A percentile compares a stretch with the other conserved stretches of the same genome.
phyloP scores from a whole-genome alignment of 805 yeast species.

The Nakazawaea ernobii region DNA sequence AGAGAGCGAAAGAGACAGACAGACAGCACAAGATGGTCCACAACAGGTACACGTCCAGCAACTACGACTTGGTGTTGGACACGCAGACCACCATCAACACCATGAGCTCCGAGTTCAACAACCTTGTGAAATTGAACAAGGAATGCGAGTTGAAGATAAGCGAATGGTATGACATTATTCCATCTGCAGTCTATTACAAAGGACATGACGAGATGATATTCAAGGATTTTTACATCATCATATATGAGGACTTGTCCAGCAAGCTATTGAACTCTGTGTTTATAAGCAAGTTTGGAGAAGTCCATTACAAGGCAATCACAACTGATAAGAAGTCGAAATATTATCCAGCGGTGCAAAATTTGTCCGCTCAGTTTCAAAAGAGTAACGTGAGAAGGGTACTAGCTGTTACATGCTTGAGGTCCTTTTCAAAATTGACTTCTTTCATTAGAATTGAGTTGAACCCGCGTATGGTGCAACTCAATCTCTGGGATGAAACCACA shows the following conservation, averaged over 20 bases:
- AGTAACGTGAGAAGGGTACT: constrained; percentile 67
- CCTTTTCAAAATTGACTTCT: constrained; percentile 53
- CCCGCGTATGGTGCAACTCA: constrained; percentile 18
- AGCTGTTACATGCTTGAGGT: constrained; percentile 67
- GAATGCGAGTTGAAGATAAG: neutral
- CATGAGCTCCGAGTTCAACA: constrained; percentile 1
- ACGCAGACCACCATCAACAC: neutral
- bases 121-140: constrained; percentile 2
- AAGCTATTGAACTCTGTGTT: constrained; percentile 47
- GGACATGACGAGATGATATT: constrained; percentile 45
- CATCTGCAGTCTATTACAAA: constrained; percentile 45
- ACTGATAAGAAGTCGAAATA: constrained; percentile 57
- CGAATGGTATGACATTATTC: constrained; percentile 37
- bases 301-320: constrained; percentile 53
- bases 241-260: constrained; percentile 43
- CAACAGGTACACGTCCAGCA: constrained; percentile 3
- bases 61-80: constrained; percentile 6
- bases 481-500: constrained; percentile 70
- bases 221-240: constrained; percentile 40
- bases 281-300: constrained; percentile 61
- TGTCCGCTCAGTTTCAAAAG: constrained; percentile 39
- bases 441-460: constrained; percentile 14
- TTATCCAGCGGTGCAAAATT: constrained; percentile 73
- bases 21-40: neutral
- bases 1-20: neutral